A percentile compares a stretch with the other conserved stretches of the same genome.
phyloP scores from a whole-genome alignment of 2,329 filamentous ascomycete genomes.

The Trichoderma sp. region DNA sequence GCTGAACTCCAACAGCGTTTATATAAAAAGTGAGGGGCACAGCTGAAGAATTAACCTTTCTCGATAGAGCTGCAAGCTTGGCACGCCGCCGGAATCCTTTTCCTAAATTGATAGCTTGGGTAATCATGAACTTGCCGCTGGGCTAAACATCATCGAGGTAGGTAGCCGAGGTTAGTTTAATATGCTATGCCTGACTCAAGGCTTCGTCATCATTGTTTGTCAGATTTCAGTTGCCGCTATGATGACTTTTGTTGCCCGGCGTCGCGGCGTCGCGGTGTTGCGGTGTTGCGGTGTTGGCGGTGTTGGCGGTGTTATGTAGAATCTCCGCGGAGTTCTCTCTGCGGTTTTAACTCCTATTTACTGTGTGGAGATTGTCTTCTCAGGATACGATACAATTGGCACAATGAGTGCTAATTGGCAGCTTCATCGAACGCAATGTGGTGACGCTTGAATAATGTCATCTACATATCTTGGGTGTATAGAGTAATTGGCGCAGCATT shows the following conservation, averaged over 20 bases:
- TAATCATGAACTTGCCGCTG: background rate
- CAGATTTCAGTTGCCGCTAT: background rate
- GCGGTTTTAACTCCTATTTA: background rate
- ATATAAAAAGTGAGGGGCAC: background rate
- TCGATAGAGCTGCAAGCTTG: background rate
- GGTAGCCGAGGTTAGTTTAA: background rate
- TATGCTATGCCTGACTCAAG: background rate
- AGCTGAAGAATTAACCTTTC: background rate
- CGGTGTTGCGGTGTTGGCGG: background rate
- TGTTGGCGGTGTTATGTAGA: background rate
- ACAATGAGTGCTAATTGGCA: background rate
- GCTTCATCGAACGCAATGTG: background rate
- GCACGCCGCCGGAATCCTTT: background rate
- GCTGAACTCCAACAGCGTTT: background rate
- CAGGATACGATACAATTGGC: background rate
- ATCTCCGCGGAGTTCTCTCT: background rate
- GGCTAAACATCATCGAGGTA: background rate
- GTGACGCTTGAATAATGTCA: background rate
- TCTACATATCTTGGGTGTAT: background rate
- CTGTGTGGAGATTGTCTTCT: background rate
- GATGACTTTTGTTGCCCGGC: background rate
- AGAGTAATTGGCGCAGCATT: background rate
- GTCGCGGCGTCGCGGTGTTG: background rate
- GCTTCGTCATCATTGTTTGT: conserved; percentile 2
- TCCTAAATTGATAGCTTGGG: background rate